Conservation (phyloP, 257 asterid species). For the Penstemon barbatus region DNA sequence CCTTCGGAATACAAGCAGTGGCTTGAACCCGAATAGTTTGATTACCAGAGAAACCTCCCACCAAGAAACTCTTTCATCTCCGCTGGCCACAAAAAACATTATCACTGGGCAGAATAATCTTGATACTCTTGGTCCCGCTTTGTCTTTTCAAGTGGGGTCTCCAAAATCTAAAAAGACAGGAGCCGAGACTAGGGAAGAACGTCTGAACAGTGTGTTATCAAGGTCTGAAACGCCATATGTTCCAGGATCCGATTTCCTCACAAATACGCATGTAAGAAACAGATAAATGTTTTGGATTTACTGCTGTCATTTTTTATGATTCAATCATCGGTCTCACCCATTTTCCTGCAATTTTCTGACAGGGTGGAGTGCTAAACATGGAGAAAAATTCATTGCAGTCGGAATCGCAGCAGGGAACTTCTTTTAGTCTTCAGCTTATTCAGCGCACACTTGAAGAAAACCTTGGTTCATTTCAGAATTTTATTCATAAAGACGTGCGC, state of each 20-base stretch:
- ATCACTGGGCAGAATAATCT: slow-evolving; percentile 42
- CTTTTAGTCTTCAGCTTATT: slow-evolving; percentile 87
- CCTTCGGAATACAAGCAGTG: slow-evolving; percentile 33
- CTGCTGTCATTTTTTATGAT: background rate
- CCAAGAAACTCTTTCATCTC: slow-evolving; percentile 57
- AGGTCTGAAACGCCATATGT: slow-evolving; percentile 64
- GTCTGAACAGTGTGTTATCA: slow-evolving; percentile 58
- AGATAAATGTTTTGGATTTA: background rate
- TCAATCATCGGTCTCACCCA: slow-evolving; percentile 9
- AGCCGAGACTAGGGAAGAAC: slow-evolving; percentile 85
- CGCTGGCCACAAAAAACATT: slow-evolving; percentile 45
- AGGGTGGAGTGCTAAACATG: slow-evolving; percentile 62
- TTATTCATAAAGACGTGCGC: slow-evolving; percentile 90
- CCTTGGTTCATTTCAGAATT: slow-evolving; percentile 74
- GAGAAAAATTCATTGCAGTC: slow-evolving; percentile 43
- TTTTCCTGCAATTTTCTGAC: slow-evolving; percentile 27
- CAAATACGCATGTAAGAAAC: slow-evolving; percentile 63
- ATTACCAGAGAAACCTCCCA: slow-evolving; percentile 39
- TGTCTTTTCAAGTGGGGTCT: slow-evolving; percentile 60
- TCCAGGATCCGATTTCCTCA: slow-evolving; percentile 43
- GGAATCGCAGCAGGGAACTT: slow-evolving; percentile 70
- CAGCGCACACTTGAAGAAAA: slow-evolving; percentile 92
- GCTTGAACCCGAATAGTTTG: too few species aligned
- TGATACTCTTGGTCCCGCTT: slow-evolving; percentile 60
- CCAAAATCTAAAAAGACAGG: slow-evolving; percentile 91